Percentiles rank a stretch among this genome's conserved stretches.
These are phyloP conservation scores for Nissolia schottii DNA, from an alignment of 306 rosid species.

Conservation along the genomic window DNA sequence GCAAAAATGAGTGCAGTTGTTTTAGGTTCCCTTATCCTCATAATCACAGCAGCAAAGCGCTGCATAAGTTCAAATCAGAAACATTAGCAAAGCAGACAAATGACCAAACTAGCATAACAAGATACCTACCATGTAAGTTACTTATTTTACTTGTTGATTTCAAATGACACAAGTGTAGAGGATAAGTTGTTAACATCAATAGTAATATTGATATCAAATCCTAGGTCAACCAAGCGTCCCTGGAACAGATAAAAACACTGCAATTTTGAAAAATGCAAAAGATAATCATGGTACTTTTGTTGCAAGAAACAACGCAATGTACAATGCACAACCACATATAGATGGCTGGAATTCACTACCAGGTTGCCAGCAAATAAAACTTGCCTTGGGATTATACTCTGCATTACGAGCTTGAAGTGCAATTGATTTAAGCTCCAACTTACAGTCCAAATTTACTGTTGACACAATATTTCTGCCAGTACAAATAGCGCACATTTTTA, in stretches of 20 bases:
- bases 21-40: slow-evolving; percentile 95
- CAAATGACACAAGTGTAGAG: background rate
- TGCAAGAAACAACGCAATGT: background rate
- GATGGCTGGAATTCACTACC: background rate
- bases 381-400: slow-evolving; percentile 92
- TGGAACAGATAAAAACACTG: background rate
- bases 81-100: background rate
- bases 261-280: background rate
- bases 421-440: slow-evolving; percentile 84
- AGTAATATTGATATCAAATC: background rate
- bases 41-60: slow-evolving; percentile 98
- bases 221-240: background rate
- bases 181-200: background rate
- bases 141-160: background rate
- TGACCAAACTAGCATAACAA: background rate
- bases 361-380: slow-evolving; percentile 2
- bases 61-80: slow-evolving; percentile 37
- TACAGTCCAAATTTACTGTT: slow-evolving; percentile 89
- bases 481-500: background rate
- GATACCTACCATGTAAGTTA: background rate
- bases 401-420: slow-evolving; percentile 94
- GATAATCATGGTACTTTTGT: background rate
- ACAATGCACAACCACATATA: background rate
- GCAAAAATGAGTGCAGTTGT: slow-evolving; percentile 95
- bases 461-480: slow-evolving; percentile 76